Percentiles rank a stretch among this genome's conserved stretches.
These are phyloP conservation scores for Hypoxylon sp. DNA, from an alignment of 2,329 filamentous ascomycete species.

Conservation along the genomic window DNA sequence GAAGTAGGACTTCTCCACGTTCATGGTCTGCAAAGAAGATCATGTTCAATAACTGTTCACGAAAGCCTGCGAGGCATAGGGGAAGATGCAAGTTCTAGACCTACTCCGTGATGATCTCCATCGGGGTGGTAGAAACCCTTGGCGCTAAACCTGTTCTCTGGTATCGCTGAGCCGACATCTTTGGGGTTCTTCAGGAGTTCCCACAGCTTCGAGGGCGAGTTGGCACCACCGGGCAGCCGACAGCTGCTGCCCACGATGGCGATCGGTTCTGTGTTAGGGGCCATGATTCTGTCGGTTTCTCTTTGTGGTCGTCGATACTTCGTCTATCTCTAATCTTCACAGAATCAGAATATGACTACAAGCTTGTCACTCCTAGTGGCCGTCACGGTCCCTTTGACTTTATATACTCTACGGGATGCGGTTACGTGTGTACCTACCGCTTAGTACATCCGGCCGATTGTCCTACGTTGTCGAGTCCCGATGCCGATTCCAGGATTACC, in stretches of 20 bases:
- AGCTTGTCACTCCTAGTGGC: too few relatives aligned
- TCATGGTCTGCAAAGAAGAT: background rate
- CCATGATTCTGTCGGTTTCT: too few relatives aligned
- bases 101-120: background rate
- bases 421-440: too few relatives aligned
- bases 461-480: too few relatives aligned
- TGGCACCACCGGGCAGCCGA: background rate
- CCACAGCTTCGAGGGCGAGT: slow-evolving; percentile 1
- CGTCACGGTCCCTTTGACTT: too few relatives aligned
- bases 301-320: too few relatives aligned
- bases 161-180: background rate
- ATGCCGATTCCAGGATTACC: too few relatives aligned
- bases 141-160: background rate
- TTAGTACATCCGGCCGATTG: too few relatives aligned
- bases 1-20: background rate
- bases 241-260: background rate
- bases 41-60: background rate
- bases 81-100: too few relatives aligned
- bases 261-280: background rate
- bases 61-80: background rate
- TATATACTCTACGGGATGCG: too few relatives aligned
- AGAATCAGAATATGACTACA: too few relatives aligned
- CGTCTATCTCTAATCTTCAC: too few relatives aligned
- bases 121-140: background rate
- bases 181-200: background rate